phyloP scores from a whole-genome alignment of 352 stramenopile genomes.

The Pythium plurisporium region DNA sequence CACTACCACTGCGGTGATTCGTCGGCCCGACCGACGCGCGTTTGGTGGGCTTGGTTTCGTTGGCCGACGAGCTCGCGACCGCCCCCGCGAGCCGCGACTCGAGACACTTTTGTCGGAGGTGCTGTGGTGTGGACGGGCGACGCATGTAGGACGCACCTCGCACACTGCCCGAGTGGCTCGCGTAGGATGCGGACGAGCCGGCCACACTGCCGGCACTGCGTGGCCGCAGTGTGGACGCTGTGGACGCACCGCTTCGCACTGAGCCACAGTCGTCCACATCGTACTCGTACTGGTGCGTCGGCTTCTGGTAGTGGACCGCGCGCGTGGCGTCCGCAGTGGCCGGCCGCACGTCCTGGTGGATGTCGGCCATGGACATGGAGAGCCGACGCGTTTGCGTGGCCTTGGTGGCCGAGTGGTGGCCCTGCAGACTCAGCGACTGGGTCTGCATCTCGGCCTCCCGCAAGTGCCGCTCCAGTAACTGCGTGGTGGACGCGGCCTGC shows the following conservation, averaged over 20 bases:
- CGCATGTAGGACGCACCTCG: slow-evolving; percentile 56
- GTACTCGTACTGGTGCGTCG: not conserved
- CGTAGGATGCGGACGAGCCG: slow-evolving; percentile 17
- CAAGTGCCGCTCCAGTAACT: slow-evolving; percentile 15
- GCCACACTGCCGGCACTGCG: slow-evolving; percentile 55
- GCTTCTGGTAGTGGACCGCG: not conserved
- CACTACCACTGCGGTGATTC: not conserved
- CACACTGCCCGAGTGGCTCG: slow-evolving; percentile 28
- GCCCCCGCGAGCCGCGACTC: slow-evolving; percentile 38
- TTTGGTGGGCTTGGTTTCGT: slow-evolving; percentile 29
- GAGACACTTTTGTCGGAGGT: slow-evolving; percentile 64
- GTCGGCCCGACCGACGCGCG: slow-evolving; percentile 10
- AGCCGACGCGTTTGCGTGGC: slow-evolving; percentile 20
- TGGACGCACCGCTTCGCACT: slow-evolving; percentile 7
- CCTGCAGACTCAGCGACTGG: not conserved
- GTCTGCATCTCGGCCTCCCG: slow-evolving; percentile 3
- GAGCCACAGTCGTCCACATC: slow-evolving; percentile 7
- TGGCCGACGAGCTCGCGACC: slow-evolving; percentile 7
- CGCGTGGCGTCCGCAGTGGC: slow-evolving; percentile 21
- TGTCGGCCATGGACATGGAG: slow-evolving; percentile 38
- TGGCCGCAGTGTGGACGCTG: slow-evolving; percentile 21
- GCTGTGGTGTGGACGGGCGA: slow-evolving; percentile 48
- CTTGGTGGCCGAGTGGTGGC: slow-evolving; percentile 22
- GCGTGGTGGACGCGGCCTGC: slow-evolving; percentile 10
- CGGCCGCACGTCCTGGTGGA: slow-evolving; percentile 25